Conservation (phyloP, 139 green algal genomes). For the Zygnema circumcarinatum region DNA sequence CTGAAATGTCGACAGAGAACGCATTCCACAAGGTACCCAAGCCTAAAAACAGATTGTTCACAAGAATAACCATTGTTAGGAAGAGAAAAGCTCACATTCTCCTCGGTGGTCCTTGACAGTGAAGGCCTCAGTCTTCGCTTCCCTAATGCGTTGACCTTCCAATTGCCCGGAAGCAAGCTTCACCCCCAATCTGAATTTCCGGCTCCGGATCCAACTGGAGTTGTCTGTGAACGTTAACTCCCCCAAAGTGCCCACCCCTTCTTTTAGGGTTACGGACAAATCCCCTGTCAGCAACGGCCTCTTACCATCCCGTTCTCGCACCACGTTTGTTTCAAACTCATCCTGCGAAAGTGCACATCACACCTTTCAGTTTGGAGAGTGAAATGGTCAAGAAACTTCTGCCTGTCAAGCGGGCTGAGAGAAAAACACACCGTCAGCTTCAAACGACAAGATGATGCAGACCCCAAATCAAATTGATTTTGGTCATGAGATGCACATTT, state of each 20-base stretch:
- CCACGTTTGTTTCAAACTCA: slow-evolving; percentile 48
- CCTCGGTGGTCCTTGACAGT: slow-evolving; percentile 57
- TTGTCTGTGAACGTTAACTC: slow-evolving; percentile 59
- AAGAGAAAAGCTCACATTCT: slow-evolving; percentile 48
- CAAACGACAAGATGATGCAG: neutral
- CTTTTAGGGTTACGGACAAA: slow-evolving; percentile 37
- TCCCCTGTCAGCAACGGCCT: slow-evolving; percentile 53
- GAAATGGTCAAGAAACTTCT: no score
- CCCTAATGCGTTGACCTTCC: slow-evolving; percentile 25
- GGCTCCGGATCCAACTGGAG: slow-evolving; percentile 54
- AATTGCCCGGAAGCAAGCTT: neutral
- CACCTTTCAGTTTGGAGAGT: no score
- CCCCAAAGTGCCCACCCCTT: slow-evolving; percentile 49
- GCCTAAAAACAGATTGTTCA: no score
- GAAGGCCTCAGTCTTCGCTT: slow-evolving; percentile 56
- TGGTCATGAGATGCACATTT: no score
- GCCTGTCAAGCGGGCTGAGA: no score
- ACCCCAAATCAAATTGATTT: neutral
- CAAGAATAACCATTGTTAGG: slow-evolving; percentile 2
- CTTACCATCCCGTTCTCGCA: slow-evolving; percentile 53
- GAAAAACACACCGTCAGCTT: neutral
- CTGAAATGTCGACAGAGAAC: neutral
- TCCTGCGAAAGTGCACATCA: no score
- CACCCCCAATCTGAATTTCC: slow-evolving; percentile 56
- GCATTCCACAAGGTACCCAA: no score